Percentiles rank a stretch among this genome's conserved stretches.
Conservation (phyloP, 805 yeast species). For the Myxozyma geophila region DNA sequence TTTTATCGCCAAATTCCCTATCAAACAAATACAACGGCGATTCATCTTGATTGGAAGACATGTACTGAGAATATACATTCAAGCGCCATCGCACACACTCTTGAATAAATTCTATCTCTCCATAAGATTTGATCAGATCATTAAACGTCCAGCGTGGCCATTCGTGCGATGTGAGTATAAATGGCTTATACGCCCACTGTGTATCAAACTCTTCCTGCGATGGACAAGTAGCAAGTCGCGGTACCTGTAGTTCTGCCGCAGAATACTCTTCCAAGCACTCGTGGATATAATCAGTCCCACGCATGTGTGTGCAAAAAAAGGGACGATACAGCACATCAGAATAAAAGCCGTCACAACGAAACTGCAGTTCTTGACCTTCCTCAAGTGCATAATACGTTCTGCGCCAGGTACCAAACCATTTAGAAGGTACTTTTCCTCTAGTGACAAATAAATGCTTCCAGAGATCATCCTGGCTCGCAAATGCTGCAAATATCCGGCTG, state of each 20-base stretch:
- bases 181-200: constrained; percentile 61
- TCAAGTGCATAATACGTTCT: constrained; percentile 55
- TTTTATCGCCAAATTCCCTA: constrained; percentile 57
- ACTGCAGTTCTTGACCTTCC: constrained; percentile 48
- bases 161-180: constrained; percentile 54
- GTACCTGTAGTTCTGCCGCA: constrained; percentile 52
- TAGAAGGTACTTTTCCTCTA: constrained; percentile 41
- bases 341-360: constrained; percentile 58
- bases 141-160: constrained; percentile 73
- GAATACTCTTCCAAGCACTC: constrained; percentile 52
- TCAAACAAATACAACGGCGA: constrained; percentile 86
- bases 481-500: constrained; percentile 74
- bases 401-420: constrained; percentile 86
- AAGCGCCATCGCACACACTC: constrained; percentile 85
- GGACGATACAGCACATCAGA: constrained; percentile 84
- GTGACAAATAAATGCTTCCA: constrained; percentile 67
- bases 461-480: constrained; percentile 72
- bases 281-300: constrained; percentile 56
- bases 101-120: constrained; percentile 71
- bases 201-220: constrained; percentile 52
- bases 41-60: constrained; percentile 69
- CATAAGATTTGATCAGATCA: constrained; percentile 56
- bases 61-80: constrained; percentile 62
- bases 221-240: constrained; percentile 58
- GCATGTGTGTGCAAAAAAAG: constrained; percentile 74